These are phyloP conservation scores for Sporothrix variecibatus DNA, from an alignment of 2,329 filamentous ascomycete genomes.

Conservation along the genomic window DNA sequence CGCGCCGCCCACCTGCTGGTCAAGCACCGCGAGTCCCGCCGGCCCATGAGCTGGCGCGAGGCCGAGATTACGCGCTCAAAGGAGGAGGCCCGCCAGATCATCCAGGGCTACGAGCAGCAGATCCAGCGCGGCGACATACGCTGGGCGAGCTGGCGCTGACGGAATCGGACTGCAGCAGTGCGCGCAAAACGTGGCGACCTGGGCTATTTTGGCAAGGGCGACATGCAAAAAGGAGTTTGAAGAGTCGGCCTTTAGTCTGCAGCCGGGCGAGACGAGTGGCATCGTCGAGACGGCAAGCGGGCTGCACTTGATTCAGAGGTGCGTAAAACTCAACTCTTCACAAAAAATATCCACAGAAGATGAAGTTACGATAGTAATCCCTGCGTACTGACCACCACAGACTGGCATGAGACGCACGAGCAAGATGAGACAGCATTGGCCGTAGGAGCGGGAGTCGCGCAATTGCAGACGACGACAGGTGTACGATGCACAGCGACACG, in stretches of 20 bases:
- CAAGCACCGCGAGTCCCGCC: constrained; percentile 86
- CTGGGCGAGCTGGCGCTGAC: constrained; percentile 83
- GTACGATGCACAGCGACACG: not conserved
- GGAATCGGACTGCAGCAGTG: constrained; percentile 95
- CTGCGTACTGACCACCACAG: not conserved
- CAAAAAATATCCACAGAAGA: no score
- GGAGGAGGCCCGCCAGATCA: constrained; percentile 79
- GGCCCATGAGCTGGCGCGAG: constrained; percentile 92
- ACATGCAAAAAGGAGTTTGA: constrained; percentile 99
- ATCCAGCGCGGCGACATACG: constrained; percentile 69
- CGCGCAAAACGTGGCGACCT: constrained; percentile 93
- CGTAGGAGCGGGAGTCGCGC: not conserved
- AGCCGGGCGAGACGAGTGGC: constrained; percentile 81
- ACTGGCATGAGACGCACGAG: constrained; percentile 20
- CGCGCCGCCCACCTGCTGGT: constrained; percentile 89
- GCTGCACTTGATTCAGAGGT: constrained; percentile 95
- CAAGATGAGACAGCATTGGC: not conserved
- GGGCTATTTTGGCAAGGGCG: constrained; percentile 89
- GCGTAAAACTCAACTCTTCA: constrained; percentile 36
- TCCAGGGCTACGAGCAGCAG: constrained; percentile 71
- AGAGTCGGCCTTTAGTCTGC: constrained; percentile 87
- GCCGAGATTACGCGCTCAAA: constrained; percentile 84
- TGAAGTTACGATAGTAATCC: not conserved
- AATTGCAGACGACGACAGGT: not conserved
- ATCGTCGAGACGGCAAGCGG: constrained; percentile 92